These are phyloP conservation scores for Jacaranda copaia DNA, from an alignment of 257 asterid genomes.

Conservation along the genomic window DNA sequence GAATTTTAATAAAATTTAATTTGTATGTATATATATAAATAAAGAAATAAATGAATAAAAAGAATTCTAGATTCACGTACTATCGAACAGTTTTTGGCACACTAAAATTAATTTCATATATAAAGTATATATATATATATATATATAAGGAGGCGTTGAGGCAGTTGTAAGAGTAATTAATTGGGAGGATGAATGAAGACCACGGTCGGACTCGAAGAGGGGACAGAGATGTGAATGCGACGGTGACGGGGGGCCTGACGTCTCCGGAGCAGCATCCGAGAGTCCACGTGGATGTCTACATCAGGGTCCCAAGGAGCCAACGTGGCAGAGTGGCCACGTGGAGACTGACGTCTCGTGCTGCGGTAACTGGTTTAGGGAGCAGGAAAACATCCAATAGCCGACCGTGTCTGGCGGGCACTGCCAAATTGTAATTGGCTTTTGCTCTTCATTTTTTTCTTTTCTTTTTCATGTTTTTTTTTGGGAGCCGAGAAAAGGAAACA, in stretches of 20 bases:
- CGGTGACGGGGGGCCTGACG: constrained; percentile 33
- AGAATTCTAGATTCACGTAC: no score
- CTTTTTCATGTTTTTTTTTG: no score
- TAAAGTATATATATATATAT: no score
- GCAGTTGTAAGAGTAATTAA: constrained; percentile 27
- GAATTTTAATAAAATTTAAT: no score
- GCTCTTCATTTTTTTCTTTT: no score
- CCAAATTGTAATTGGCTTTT: background rate
- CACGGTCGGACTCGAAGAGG: background rate
- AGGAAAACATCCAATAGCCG: constrained; percentile 38
- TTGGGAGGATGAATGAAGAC: constrained; percentile 9
- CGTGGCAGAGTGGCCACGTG: constrained; percentile 46
- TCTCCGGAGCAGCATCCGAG: constrained; percentile 22
- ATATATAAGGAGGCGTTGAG: background rate
- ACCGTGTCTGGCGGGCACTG: constrained; percentile 21
- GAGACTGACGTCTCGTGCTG: constrained; percentile 39
- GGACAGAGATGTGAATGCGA: constrained; percentile 34
- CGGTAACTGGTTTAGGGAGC: constrained; percentile 40
- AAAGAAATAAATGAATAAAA: no score
- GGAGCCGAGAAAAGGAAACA: no score
- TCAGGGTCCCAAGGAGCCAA: constrained; percentile 40
- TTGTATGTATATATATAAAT: no score
- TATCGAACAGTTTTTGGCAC: no score
- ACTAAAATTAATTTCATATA: no score
- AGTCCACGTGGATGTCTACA: constrained; percentile 56